Percentiles rank a stretch among this genome's conserved stretches.
These are phyloP conservation scores for Annulohypoxylon maeteangense DNA, from an alignment of 495 filamentous ascomycete genomes.

Conservation along the genomic window DNA sequence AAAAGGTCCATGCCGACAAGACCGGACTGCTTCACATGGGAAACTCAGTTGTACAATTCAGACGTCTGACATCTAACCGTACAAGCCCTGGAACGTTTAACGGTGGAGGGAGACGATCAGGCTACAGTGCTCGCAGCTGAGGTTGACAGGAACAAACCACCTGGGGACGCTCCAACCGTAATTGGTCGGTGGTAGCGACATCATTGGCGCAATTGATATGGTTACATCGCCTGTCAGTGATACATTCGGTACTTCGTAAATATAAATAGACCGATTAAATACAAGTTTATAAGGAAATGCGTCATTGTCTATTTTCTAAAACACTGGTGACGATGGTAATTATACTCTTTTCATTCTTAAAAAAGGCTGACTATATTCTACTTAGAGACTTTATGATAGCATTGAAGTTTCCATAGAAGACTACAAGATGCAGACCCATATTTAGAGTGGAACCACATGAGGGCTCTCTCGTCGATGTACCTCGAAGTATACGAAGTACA, in stretches of 20 bases:
- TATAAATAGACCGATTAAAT: constrained; percentile 34
- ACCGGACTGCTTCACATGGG: constrained; percentile 27
- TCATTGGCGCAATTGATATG: constrained; percentile 30
- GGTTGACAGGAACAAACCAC: constrained; percentile 15
- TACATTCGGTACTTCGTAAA: constrained; percentile 27
- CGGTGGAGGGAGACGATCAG: too few relatives aligned
- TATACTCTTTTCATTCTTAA: constrained; percentile 1
- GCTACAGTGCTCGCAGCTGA: constrained; percentile 19
- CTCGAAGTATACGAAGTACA: constrained; percentile 13
- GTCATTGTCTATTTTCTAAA: background rate
- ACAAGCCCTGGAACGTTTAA: background rate
- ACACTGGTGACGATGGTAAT: background rate
- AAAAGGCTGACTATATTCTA: background rate
- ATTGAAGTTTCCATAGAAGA: background rate
- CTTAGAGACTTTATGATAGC: background rate
- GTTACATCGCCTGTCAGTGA: constrained; percentile 30
- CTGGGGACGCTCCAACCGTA: constrained; percentile 5
- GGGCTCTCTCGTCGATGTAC: background rate
- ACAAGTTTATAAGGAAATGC: background rate
- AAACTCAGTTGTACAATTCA: constrained; percentile 29
- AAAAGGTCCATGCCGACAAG: constrained; percentile 30
- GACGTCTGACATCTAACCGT: constrained; percentile 8
- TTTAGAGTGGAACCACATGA: constrained; percentile 6
- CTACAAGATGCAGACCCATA: constrained; percentile 6
- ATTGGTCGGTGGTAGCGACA: constrained; percentile 31